A percentile compares a stretch with the other conserved stretches of the same genome.
phyloP scores from a whole-genome alignment of 106 monocot genomes.

The Dendrobium huoshanense region DNA sequence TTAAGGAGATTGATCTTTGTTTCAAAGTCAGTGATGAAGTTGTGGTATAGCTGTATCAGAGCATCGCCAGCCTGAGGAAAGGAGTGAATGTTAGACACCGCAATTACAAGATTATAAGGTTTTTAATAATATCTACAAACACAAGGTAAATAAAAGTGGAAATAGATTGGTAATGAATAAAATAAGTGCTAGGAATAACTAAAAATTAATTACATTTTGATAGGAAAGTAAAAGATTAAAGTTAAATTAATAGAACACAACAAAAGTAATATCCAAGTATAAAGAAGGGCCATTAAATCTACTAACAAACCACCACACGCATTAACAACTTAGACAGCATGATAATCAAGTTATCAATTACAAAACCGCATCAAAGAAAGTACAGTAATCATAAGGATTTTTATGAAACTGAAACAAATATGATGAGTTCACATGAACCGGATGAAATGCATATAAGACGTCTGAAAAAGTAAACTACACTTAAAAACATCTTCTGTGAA shows the following conservation, averaged over 20 bases:
- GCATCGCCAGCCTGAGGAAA: slow-evolving; percentile 80
- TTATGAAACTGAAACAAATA: neutral
- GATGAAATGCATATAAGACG: neutral
- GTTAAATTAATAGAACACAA: neutral
- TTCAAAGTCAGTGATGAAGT: slow-evolving; percentile 98
- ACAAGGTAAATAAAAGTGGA: neutral
- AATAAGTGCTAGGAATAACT: neutral
- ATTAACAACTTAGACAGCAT: neutral
- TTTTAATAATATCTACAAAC: neutral
- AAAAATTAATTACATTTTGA: neutral
- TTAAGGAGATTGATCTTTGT: slow-evolving; percentile 98
- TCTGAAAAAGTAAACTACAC: neutral
- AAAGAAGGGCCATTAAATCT: neutral
- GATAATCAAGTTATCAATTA: neutral
- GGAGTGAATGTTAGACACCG: neutral
- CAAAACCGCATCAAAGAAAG: neutral
- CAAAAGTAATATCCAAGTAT: neutral
- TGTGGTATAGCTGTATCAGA: slow-evolving; percentile 89
- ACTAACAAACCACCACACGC: neutral
- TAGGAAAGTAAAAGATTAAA: neutral
- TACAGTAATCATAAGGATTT: neutral
- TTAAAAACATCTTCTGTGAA: neutral
- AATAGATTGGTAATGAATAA: neutral
- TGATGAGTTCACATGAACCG: neutral
- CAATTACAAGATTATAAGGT: neutral